A percentile compares a stretch with the other conserved stretches of the same genome.
Conservation (phyloP, 2,329 filamentous ascomycete species). For the Colletotrichum gloeosporioides region DNA sequence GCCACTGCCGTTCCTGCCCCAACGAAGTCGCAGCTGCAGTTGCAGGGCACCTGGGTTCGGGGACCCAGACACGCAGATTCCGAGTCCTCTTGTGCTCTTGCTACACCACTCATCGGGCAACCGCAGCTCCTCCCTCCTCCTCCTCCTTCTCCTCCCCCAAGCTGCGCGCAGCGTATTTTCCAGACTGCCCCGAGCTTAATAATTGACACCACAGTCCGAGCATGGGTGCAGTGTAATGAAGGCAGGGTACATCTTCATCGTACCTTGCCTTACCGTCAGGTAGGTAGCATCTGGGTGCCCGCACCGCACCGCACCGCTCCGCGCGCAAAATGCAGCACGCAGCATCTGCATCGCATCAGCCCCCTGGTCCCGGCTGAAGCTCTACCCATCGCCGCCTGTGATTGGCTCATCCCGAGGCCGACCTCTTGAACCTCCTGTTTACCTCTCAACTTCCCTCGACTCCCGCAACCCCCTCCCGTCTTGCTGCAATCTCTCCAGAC, state of each 20-base stretch:
- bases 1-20: neutral
- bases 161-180: neutral
- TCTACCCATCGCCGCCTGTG: constrained; percentile 14
- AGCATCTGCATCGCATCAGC: constrained; percentile 23
- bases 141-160: neutral
- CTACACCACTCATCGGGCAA: neutral
- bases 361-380: constrained; percentile 23
- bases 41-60: neutral
- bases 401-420: constrained; percentile 18
- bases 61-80: constrained; percentile 17
- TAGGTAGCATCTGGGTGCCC: neutral
- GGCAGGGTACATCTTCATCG: neutral
- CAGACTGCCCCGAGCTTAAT: neutral
- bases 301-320: constrained; percentile 18
- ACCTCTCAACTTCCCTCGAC: constrained; percentile 20
- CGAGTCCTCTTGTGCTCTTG: neutral
- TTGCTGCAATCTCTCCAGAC: constrained; percentile 2
- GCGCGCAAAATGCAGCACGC: constrained; percentile 9
- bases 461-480: constrained; percentile 11
- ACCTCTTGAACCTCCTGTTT: constrained; percentile 21
- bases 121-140: neutral
- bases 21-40: neutral
- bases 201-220: neutral
- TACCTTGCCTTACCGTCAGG: neutral
- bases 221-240: neutral